A percentile compares a stretch with the other conserved stretches of the same genome.
Conservation (phyloP, 208 protist genomes). For the Tritrichomonas foetus region DNA sequence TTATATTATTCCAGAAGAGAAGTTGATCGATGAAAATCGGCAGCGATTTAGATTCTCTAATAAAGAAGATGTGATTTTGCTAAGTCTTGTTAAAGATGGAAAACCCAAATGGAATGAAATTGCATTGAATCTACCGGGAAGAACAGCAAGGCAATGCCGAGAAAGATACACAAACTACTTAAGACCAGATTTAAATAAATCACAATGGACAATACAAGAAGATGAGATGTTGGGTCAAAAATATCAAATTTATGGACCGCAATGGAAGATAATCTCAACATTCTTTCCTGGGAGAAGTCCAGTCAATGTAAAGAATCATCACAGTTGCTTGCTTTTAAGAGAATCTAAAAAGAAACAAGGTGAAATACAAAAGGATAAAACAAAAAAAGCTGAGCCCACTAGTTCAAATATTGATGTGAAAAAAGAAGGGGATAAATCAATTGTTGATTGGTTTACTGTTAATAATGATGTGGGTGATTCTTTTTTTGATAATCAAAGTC, state of each 20-base stretch:
- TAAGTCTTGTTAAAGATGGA: no score
- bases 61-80: no score
- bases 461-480: no score
- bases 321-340: background rate
- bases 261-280: background rate
- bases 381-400: no score
- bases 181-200: background rate
- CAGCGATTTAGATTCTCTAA: no score
- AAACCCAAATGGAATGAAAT: background rate
- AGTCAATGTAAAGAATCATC: background rate
- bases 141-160: background rate
- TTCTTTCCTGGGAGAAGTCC: background rate
- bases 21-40: no score
- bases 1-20: no score
- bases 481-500: no score
- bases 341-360: background rate
- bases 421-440: no score
- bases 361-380: background rate
- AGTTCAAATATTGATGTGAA: no score
- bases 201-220: background rate
- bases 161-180: background rate
- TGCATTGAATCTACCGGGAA: background rate
- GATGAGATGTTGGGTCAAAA: background rate
- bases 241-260: background rate
- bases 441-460: no score